Evolutionary conservation across 2,329 filamentous ascomycete species (phyloP), one percentile per base, ranked within the genome.

Genomic region (Verticillium nubilum): DNA sequence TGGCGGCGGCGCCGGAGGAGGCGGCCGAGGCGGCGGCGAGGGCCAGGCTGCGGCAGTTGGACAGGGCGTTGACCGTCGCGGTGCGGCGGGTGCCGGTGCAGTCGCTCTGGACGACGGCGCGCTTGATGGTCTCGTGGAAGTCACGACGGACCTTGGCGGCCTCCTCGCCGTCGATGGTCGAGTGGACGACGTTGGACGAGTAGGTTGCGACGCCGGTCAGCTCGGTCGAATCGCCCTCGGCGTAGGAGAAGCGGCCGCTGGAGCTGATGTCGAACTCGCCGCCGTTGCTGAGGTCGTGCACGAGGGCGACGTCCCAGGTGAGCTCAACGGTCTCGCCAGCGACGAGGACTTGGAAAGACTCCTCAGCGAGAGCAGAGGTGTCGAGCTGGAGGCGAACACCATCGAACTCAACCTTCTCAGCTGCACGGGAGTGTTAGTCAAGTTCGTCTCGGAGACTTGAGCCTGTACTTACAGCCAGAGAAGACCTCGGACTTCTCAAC

Each of bases 251-350:
- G 12, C 78, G 76, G 5, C 87, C 87, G 4, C 74, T 73, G 5
- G 85, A 78, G 58, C 79, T 76, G 55, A 90, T 70, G 58, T 80
- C 80, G 67, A 85, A 86, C 56, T 75, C 73, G 60, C 86, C 86
- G 56, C 81, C 80, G 6, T 70, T 61, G 54, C 72, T 74, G 56
- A 80, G 75, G 63, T 84, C 78, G 69, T 86, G 83, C 2, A 81
- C 76, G 67, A 83, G 75, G 33, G 81, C 83, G 31, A 83, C 74
- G 65, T 86, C 81, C 60, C 86, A 83, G 47, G 75, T 77, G 31
- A 80, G 72, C 64, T 80, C 77, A 62, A 86, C 74, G 9, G 80
- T 79, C 69, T 83, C 70, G 55, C 78, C 78, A 4, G 77, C 72
- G 4, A 70, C 71, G 58, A 86, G 77, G 35, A 73, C 72, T 65